Base-by-base conservation (phyloP, 176 grass and related monocot species). In the Bothriochloa decipiens region DNA sequence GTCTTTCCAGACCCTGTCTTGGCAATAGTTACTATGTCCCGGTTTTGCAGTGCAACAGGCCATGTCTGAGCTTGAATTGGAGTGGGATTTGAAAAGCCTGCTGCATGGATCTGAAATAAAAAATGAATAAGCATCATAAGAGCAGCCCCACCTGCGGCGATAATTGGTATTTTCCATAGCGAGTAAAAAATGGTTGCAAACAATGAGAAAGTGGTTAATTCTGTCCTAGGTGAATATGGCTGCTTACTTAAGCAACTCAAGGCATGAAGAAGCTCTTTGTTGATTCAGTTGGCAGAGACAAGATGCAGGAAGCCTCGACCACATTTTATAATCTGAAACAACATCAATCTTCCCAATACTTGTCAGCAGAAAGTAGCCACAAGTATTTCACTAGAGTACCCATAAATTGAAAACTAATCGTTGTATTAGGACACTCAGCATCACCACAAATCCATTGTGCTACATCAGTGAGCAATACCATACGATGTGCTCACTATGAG, bases 1-100 rank as follows among this genome's bases (percentile, higher is more conserved):
- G 96, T 99, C 87, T 99, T 99, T 50, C 96, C 96, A 75, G 96
- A 99, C 11, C 96, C 96, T 46, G 96, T 99, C 87, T 99, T 96
- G 29, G 96, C 93, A 83, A 99, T 96, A 86, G 96, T 93, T 47
- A 99, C 96, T 84, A 96, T 96, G 76, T 99, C 96, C 29, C 91
- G 84, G 62, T 89, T 93, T 83, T 96, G 96, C 55, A 96, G 70
- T 70, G 96, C 96, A 86, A 99, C 84, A 52, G 96, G 88, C 96
- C 96, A 99, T 82, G 93, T 96, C 82, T 99, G 96, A 76, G 96
- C 96, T 79, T 99, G 96, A 83, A 99, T 96, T 35, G 93, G 96
- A 81, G 96, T 99, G 33, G 93, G 96, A 69, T 89, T 88, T 75
- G 68, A 81, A 73, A 99, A 99, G 16, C 96, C 93, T 76, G 96